phyloP scores from a whole-genome alignment of 2,329 filamentous ascomycete species.

The Hymenoscyphus occultus region DNA sequence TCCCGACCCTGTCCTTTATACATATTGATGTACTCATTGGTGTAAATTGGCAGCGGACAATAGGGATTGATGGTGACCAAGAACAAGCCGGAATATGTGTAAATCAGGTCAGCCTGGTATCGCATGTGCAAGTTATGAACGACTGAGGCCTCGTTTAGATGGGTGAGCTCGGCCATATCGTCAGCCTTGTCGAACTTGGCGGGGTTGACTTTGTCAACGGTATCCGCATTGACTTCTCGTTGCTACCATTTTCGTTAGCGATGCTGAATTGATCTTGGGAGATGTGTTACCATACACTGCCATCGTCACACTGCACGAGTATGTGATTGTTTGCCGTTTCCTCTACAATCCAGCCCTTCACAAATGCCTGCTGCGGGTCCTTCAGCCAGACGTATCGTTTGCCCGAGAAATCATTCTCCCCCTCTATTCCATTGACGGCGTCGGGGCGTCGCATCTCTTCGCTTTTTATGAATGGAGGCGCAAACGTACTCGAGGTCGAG shows the following conservation, averaged over 20 bases:
- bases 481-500: conserved; percentile 77
- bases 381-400: conserved; percentile 98
- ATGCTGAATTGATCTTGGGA: not conserved
- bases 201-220: conserved; percentile 97
- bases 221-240: conserved; percentile 80
- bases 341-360: conserved; percentile 88
- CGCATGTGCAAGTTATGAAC: conserved; percentile 95
- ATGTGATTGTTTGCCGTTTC: conserved; percentile 68
- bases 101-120: conserved; percentile 95
- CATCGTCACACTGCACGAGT: conserved; percentile 90
- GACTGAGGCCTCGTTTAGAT: conserved; percentile 95
- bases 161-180: conserved; percentile 98
- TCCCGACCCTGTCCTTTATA: conserved; percentile 89
- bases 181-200: conserved; percentile 99
- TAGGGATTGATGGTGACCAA: conserved; percentile 97
- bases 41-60: conserved; percentile 90
- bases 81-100: conserved; percentile 96
- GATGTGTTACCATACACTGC: conserved; percentile 58
- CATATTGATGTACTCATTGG: conserved; percentile 96
- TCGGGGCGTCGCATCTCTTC: conserved; percentile 68
- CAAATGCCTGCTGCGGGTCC: conserved; percentile 81
- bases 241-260: conserved; percentile 53
- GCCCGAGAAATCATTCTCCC: conserved; percentile 97
- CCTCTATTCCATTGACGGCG: conserved; percentile 73
- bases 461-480: conserved; percentile 90